phyloP scores from a whole-genome alignment of 2,329 filamentous ascomycete genomes.

The Verruconis gallopava region DNA sequence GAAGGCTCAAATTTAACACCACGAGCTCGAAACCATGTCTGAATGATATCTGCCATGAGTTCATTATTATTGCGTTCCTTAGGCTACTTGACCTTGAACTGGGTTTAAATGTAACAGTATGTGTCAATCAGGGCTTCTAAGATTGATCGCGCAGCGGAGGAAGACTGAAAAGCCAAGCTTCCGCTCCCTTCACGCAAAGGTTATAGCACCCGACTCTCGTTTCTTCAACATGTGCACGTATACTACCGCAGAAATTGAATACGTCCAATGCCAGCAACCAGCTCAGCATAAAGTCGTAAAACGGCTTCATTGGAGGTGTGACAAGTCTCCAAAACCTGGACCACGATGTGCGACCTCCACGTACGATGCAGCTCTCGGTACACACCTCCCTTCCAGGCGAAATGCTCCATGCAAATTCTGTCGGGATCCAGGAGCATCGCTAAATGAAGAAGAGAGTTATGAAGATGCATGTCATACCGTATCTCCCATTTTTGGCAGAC shows the following conservation, averaged over 20 bases:
- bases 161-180: no score
- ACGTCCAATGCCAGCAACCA: slow-evolving; percentile 8
- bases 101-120: no score
- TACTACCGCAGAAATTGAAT: slow-evolving; percentile 9
- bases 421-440: slow-evolving; percentile 10
- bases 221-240: slow-evolving; percentile 9
- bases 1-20: no score
- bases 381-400: slow-evolving; percentile 10
- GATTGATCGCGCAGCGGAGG: no score
- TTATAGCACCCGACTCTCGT: slow-evolving; percentile 2
- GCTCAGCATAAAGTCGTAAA: slow-evolving; percentile 10
- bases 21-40: no score
- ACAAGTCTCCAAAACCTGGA: slow-evolving; percentile 10
- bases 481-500: slow-evolving; percentile 1
- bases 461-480: slow-evolving; percentile 8
- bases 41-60: no score
- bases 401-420: slow-evolving; percentile 11
- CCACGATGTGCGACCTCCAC: slow-evolving; percentile 9
- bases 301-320: slow-evolving; percentile 11
- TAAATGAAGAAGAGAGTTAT: not conserved
- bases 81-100: no score
- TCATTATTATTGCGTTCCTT: no score
- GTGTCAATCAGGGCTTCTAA: no score
- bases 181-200: no score
- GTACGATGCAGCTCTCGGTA: slow-evolving; percentile 11